Evolutionary conservation across 495 filamentous ascomycete genomes (phyloP).

Genomic region (Pseudomonodictys pantanalensis): DNA sequence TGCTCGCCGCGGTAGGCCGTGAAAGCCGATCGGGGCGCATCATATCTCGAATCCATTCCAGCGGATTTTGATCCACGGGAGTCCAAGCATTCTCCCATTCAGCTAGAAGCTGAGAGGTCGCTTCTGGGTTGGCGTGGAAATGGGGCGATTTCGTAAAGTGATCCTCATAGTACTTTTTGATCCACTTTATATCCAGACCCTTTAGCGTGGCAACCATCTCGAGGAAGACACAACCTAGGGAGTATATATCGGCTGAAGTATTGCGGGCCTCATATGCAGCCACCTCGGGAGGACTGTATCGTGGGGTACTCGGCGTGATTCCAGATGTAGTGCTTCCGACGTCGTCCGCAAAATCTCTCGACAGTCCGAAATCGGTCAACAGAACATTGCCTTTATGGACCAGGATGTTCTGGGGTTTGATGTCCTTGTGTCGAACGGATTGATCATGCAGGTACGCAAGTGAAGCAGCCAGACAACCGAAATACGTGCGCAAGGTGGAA

Average conservation of each 20-base stretch:
- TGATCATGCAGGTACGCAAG: background rate
- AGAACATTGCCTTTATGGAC: background rate
- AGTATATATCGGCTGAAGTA: background rate
- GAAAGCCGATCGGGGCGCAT: background rate
- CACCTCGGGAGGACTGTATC: background rate
- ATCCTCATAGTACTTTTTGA: background rate
- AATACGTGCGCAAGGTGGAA: background rate
- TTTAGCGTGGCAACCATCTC: slow-evolving; percentile 40
- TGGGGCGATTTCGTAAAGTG: background rate
- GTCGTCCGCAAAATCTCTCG: background rate
- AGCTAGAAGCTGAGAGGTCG: background rate
- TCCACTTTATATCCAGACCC: background rate
- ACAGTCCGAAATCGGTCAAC: background rate
- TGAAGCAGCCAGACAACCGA: background rate
- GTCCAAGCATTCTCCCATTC: background rate
- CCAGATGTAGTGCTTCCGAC: background rate
- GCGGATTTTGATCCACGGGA: background rate
- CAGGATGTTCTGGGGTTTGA: background rate
- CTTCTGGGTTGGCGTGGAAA: background rate
- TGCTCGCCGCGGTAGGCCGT: background rate
- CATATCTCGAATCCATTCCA: background rate
- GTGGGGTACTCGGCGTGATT: background rate
- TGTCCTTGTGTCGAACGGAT: background rate
- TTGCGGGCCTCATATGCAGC: background rate
- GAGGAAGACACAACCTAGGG: background rate